Conservation (phyloP, 2,329 filamentous ascomycete genomes). For the Plectosphaerella cucumerina region DNA sequence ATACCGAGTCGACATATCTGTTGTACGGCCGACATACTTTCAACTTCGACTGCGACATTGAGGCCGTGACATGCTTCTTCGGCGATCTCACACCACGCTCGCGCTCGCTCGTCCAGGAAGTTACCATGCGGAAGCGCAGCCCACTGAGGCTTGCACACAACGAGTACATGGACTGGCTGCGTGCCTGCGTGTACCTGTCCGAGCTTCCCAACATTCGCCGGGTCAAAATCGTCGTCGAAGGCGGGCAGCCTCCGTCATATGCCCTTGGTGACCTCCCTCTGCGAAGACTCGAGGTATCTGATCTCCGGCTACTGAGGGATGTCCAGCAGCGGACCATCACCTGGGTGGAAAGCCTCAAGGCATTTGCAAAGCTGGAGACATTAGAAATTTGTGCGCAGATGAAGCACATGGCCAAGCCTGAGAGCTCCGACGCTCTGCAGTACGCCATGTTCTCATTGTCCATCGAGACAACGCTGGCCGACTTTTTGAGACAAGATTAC, state of each 20-base stretch:
- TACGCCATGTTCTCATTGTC: constrained; percentile 58
- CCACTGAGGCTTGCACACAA: constrained; percentile 48
- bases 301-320: constrained; percentile 40
- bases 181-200: constrained; percentile 40
- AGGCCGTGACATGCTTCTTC: constrained; percentile 57
- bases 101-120: constrained; percentile 39
- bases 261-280: constrained; percentile 22
- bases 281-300: constrained; percentile 35
- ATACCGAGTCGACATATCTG: constrained; percentile 51
- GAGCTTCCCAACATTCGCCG: constrained; percentile 34
- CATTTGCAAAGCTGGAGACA: constrained; percentile 42
- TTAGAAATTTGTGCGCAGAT: constrained; percentile 50
- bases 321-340: constrained; percentile 47
- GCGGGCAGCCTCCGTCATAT: constrained; percentile 43
- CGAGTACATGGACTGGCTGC: constrained; percentile 40
- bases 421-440: constrained; percentile 50
- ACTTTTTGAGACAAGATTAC: constrained; percentile 38
- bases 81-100: constrained; percentile 48
- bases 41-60: constrained; percentile 55
- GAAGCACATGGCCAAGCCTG: constrained; percentile 47
- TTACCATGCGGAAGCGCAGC: constrained; percentile 53
- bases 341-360: constrained; percentile 53
- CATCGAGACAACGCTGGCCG: constrained; percentile 50
- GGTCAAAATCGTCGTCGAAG: constrained; percentile 49
- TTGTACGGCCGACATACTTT: constrained; percentile 55